Evolutionary conservation across 805 yeast genomes (phyloP).

Genomic region (Jamesozyma piceae): DNA sequence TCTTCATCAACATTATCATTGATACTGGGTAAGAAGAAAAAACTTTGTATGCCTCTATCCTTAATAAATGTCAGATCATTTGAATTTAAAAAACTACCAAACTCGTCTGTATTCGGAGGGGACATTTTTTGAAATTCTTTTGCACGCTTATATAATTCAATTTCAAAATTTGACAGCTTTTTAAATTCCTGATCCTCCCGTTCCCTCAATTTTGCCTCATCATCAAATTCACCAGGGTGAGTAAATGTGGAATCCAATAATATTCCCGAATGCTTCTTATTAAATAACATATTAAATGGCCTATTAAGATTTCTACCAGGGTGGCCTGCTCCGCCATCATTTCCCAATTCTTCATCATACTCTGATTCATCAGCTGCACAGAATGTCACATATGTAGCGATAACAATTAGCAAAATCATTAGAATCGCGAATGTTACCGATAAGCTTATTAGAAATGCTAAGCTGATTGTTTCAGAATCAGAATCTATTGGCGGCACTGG

Average conservation of each 20-base stretch:
- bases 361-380: conserved; percentile 28
- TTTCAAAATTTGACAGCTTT: conserved; percentile 27
- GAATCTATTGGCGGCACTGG: conserved; percentile 18
- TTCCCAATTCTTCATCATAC: conserved; percentile 25
- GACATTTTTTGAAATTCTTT: conserved; percentile 24
- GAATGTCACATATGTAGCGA: conserved; percentile 28
- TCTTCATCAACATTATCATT: conserved; percentile 27
- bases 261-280: conserved; percentile 20
- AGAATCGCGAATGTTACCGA: conserved; percentile 29
- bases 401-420: conserved; percentile 25
- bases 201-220: conserved; percentile 17
- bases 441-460: conserved; percentile 28
- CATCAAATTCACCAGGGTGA: conserved; percentile 25
- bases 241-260: conserved; percentile 25
- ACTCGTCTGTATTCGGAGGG: conserved; percentile 26
- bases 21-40: conserved; percentile 27
- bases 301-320: conserved; percentile 6
- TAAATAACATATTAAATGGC: conserved; percentile 18
- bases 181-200: conserved; percentile 20
- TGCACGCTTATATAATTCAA: conserved; percentile 25
- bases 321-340: conserved; percentile 4
- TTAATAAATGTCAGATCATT: conserved; percentile 23
- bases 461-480: conserved; percentile 25
- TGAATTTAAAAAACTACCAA: conserved; percentile 24
- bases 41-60: conserved; percentile 31